Conservation (phyloP, 164 flowering plant genomes). For the Akebia trifoliata region DNA sequence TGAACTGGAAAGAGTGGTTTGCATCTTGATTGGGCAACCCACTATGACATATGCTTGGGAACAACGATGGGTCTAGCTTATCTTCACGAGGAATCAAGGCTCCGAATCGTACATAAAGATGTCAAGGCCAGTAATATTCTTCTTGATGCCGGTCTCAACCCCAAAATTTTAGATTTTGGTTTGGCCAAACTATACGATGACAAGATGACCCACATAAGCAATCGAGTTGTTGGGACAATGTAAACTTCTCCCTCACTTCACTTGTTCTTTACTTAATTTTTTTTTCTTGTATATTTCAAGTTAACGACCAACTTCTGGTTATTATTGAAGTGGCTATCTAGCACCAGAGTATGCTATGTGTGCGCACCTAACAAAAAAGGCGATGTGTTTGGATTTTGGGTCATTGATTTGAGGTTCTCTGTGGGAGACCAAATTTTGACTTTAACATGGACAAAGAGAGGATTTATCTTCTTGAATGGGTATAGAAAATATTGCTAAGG, state of each 20-base stretch:
- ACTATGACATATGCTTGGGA: constrained; percentile 56
- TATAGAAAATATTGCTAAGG: constrained; percentile 1
- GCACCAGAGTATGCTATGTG: constrained; percentile 36
- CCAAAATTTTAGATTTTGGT: constrained; percentile 70
- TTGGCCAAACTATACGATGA: constrained; percentile 69
- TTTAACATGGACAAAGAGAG: constrained; percentile 18
- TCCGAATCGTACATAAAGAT: constrained; percentile 68
- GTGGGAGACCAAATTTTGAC: constrained; percentile 28
- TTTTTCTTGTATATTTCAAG: background rate
- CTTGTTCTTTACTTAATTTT: background rate
- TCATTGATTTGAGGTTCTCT: constrained; percentile 25
- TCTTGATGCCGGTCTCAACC: constrained; percentile 49
- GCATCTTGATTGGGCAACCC: constrained; percentile 51
- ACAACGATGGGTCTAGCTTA: constrained; percentile 73
- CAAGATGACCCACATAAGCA: constrained; percentile 56
- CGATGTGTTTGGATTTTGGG: constrained; percentile 32
- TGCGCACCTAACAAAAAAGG: constrained; percentile 33
- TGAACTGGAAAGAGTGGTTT: constrained; percentile 41
- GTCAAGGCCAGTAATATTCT: constrained; percentile 82
- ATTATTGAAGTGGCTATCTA: constrained; percentile 42
- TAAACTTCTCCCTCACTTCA: too few relatives aligned
- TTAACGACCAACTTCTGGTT: background rate
- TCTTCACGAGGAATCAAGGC: constrained; percentile 76
- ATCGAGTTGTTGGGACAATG: constrained; percentile 67
- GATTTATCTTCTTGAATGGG: constrained; percentile 35